phyloP scores from a whole-genome alignment of 208 protist species.

The Leishmania lainsoni region DNA sequence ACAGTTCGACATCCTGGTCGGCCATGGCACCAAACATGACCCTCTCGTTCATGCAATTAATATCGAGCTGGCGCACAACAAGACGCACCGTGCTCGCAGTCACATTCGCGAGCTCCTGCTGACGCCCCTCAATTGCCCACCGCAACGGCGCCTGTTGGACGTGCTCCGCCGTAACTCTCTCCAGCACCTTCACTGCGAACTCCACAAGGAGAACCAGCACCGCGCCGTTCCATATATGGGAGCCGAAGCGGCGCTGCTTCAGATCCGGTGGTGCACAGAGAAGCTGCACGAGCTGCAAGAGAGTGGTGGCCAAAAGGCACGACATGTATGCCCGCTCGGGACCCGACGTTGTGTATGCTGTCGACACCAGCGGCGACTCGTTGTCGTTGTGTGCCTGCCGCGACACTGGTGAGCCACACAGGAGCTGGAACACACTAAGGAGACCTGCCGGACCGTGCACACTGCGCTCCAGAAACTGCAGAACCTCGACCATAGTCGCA shows the following conservation, averaged over 20 bases:
- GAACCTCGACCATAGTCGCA: conserved; percentile 13
- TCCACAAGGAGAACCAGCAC: conserved; percentile 37
- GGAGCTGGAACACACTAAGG: neutral
- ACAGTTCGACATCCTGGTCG: conserved; percentile 19
- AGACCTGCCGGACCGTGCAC: conserved; percentile 29
- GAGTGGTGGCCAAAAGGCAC: conserved; percentile 17
- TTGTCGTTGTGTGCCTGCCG: neutral
- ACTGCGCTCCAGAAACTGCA: conserved; percentile 31
- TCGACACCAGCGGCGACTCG: neutral
- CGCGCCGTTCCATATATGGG: neutral
- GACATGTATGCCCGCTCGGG: conserved; percentile 33
- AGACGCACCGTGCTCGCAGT: conserved; percentile 10
- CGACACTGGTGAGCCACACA: conserved; percentile 1
- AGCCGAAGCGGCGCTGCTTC: conserved; percentile 1
- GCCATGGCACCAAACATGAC: conserved; percentile 28
- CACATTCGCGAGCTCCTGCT: neutral
- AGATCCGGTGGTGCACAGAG: conserved; percentile 12
- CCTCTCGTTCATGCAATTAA: conserved; percentile 28
- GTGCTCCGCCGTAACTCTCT: conserved; percentile 8
- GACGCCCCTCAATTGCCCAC: conserved; percentile 20
- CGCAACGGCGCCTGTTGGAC: conserved; percentile 15
- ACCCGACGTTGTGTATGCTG: neutral
- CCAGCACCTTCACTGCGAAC: conserved; percentile 21
- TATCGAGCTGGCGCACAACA: conserved; percentile 22
- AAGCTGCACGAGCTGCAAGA: conserved; percentile 25